Base-by-base conservation (phyloP, 1,139 yeast species). In the Pichia sp. region DNA sequence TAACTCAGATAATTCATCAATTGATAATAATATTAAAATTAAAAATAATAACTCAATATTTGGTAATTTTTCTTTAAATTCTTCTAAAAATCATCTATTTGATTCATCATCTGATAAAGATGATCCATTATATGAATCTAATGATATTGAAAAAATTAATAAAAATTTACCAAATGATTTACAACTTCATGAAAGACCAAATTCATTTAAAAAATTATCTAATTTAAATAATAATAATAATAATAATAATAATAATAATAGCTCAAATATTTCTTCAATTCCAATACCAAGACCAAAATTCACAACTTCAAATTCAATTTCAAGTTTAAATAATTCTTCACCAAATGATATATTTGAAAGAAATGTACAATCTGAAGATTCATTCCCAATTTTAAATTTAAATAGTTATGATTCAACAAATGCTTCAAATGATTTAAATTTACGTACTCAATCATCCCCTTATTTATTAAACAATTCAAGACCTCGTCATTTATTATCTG, bases 401-500 rank as follows among this genome's bases (percentile, higher is more conserved):
- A n/a, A n/a, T n/a, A n/a, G n/a, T n/a, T n/a, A n/a, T n/a, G n/a
- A n/a, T n/a, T n/a, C n/a, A n/a, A n/a, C n/a, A n/a, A n/a, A n/a
- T n/a, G n/a, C n/a, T 22, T 29, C 40, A 12, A 8, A 3, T 4
- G 23, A 4, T 9, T 30, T n/a, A n/a, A n/a, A n/a, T n/a, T n/a
- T n/a, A n/a, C n/a, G n/a, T n/a, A n/a, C n/a, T n/a, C n/a, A n/a
- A n/a, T n/a, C n/a, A n/a, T n/a, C n/a, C n/a, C n/a, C 32, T n/a
- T n/a, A 28, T 23, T 22, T 37, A 12, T 35, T 30, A n/a, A 12
- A 27, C 9, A 26, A 37, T 22, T 29, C 30, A 22, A 35, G 39
- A 28, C 56, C 56, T n/a, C 39, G 46, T 9, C 63, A 58, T 41
- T 47, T 57, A 8, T n/a, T 52, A 8, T 49, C 58, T 4, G 65